These are phyloP conservation scores for Malassezia sympodialis DNA, from an alignment of 1,284 basidiomycete species.

Conservation along the genomic window DNA sequence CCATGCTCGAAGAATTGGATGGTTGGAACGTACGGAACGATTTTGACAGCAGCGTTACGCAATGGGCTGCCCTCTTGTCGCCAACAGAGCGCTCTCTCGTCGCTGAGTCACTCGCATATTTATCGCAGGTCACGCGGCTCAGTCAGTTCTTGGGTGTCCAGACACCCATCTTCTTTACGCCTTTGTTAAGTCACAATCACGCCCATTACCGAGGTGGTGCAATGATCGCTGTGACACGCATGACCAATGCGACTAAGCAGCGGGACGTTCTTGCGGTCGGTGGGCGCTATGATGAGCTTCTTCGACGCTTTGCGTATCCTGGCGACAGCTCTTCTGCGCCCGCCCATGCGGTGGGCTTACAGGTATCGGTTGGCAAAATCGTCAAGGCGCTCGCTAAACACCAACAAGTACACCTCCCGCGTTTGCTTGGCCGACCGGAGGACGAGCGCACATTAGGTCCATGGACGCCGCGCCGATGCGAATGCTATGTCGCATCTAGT, in stretches of 20 bases:
- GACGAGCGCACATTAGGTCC: slow-evolving; percentile 74
- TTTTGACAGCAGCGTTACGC: slow-evolving; percentile 23
- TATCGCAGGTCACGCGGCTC: slow-evolving; percentile 59
- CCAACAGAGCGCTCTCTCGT: slow-evolving; percentile 33
- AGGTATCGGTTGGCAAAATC: slow-evolving; percentile 71
- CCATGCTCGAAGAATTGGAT: slow-evolving; percentile 44
- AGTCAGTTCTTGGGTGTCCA: slow-evolving; percentile 59
- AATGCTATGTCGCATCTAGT: slow-evolving; percentile 63
- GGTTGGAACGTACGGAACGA: slow-evolving; percentile 28
- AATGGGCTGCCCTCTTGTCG: slow-evolving; percentile 29
- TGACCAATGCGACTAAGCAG: slow-evolving; percentile 54
- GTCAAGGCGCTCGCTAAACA: slow-evolving; percentile 57
- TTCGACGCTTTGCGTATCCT: slow-evolving; percentile 57
- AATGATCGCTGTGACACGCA: slow-evolving; percentile 60
- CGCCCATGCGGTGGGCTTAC: slow-evolving; percentile 61
- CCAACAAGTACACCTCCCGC: slow-evolving; percentile 61
- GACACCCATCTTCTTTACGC: slow-evolving; percentile 59
- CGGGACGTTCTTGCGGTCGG: slow-evolving; percentile 65
- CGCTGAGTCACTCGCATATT: slow-evolving; percentile 52
- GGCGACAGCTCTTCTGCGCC: slow-evolving; percentile 41
- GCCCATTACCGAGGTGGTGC: slow-evolving; percentile 63
- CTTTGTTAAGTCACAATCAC: slow-evolving; percentile 57
- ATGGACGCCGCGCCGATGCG: slow-evolving; percentile 74
- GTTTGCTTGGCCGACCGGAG: slow-evolving; percentile 56
- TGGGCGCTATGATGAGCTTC: slow-evolving; percentile 68